phyloP scores from a whole-genome alignment of 805 yeast genomes.

The Wickerhamomyces ciferrii region DNA sequence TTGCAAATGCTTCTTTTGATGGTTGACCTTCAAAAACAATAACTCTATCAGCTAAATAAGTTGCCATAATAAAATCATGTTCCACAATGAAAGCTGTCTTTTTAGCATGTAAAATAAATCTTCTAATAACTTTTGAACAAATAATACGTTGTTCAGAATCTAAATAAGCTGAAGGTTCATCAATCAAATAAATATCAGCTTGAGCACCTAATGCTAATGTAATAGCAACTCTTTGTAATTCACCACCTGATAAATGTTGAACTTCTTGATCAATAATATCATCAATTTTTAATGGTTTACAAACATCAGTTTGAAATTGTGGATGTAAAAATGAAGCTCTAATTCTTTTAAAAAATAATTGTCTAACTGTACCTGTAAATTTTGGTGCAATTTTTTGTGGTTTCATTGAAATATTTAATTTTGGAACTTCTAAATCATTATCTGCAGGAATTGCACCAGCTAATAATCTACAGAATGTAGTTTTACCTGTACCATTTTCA shows the following conservation, averaged over 20 bases:
- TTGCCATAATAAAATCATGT: slow-evolving; percentile 99
- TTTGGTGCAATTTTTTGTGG: slow-evolving; percentile 99
- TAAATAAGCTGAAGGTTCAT: slow-evolving; percentile 98
- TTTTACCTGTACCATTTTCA: slow-evolving; percentile 99
- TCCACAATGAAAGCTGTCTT: slow-evolving; percentile 99
- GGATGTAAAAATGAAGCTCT: slow-evolving; percentile 92
- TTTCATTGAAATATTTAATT: slow-evolving; percentile 92
- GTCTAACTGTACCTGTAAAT: slow-evolving; percentile 98
- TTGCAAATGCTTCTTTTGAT: slow-evolving; percentile 79
- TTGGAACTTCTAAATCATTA: slow-evolving; percentile 72
- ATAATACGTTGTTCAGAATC: slow-evolving; percentile 99
- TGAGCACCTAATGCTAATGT: slow-evolving; percentile 89
- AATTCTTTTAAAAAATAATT: slow-evolving; percentile 93
- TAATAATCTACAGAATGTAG: slow-evolving; percentile 90
- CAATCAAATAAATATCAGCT: slow-evolving; percentile 95
- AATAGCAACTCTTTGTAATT: slow-evolving; percentile 98
- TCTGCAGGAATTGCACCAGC: slow-evolving; percentile 94
- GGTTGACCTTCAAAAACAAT: slow-evolving; percentile 97
- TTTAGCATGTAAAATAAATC: slow-evolving; percentile 92
- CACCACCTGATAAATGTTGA: slow-evolving; percentile 98
- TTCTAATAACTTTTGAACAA: slow-evolving; percentile 96
- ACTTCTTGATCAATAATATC: slow-evolving; percentile 97
- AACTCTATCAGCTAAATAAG: slow-evolving; percentile 97
- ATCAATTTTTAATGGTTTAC: slow-evolving; percentile 90
- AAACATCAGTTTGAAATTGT: slow-evolving; percentile 97